Evolutionary conservation across 2,329 filamentous ascomycete species (phyloP), one percentile per base, ranked within the genome.

Genomic region (Colletotrichum caudatum): DNA sequence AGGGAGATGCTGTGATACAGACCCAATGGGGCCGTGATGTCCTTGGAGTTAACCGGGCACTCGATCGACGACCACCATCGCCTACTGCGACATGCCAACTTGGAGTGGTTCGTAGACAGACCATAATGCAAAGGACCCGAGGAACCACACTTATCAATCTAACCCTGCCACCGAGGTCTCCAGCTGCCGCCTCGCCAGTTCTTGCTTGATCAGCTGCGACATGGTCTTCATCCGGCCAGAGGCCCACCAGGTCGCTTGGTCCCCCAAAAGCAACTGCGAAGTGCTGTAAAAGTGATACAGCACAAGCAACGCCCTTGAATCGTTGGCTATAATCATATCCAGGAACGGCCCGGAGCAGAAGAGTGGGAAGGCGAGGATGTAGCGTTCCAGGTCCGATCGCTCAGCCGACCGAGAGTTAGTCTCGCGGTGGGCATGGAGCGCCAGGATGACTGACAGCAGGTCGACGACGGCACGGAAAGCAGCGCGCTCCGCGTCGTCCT

Each of bases 311-410:
- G 76, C 76, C 26, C 78, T 51, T 57, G 77, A 74, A 41, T 80
- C 78, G 12, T 76, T 75, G 5, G 56, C 64, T 18, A 66, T 50
- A 5, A 77, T 75, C 35, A 78, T 62, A 23, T 72, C 67, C 35
- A 77, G 62, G 48, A 80, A 73, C 16, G 74, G 74, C 11, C 76
- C 76, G 54, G 75, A 75, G 66, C 75, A 78, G 50, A 79, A 71
- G 58, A 79, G 76, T 11, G 78, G 76, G 57, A 80, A 78, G 14
- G 75, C 75, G 54, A 78, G 71, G 58, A 78, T 71, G 65, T 75
- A 77, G 33, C 76, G 73, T 73, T 77, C 76, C 11, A 77, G 51
- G 58, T 79, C 76, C 6, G 61, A 53, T 16, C 51, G 61, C 33
- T 35, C 50, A 12, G 35, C 50, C 2, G 61, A 56, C 8, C 44